A percentile compares a stretch with the other conserved stretches of the same genome.
These are phyloP conservation scores for Pseudocercospora ulei DNA, from an alignment of 2,329 filamentous ascomycete species.

Conservation along the genomic window DNA sequence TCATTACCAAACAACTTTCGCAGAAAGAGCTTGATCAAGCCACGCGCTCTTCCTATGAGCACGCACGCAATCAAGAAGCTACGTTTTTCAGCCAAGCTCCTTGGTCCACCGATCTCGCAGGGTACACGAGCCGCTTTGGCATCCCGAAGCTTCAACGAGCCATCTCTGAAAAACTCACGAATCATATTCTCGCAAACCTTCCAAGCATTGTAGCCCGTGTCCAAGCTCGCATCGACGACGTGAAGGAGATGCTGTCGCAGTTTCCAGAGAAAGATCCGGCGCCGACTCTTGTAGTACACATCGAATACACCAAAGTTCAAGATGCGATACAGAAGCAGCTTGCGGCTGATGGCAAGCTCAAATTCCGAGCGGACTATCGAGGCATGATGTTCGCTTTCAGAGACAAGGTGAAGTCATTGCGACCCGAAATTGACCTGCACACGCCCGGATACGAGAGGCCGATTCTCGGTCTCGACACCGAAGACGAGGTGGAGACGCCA, in stretches of 20 bases:
- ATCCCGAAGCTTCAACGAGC: conserved; percentile 43
- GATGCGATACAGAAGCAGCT: conserved; percentile 47
- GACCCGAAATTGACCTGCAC: conserved; percentile 26
- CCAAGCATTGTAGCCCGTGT: conserved; percentile 42
- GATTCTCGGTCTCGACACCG: conserved; percentile 15
- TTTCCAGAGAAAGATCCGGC: conserved; percentile 57
- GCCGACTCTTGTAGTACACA: conserved; percentile 55
- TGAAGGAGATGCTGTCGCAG: conserved; percentile 47
- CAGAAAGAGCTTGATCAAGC: conserved; percentile 43
- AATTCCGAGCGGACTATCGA: conserved; percentile 40
- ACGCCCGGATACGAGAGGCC: conserved; percentile 26
- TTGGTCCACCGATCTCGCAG: conserved; percentile 40
- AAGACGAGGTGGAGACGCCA: conserved; percentile 22
- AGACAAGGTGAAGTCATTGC: conserved; percentile 31
- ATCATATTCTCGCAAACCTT: conserved; percentile 37
- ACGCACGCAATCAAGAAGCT: conserved; percentile 44
- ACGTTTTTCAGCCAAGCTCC: conserved; percentile 43
- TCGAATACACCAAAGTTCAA: conserved; percentile 51
- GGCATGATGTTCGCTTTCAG: conserved; percentile 46
- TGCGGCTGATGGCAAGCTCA: conserved; percentile 41
- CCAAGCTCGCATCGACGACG: conserved; percentile 40
- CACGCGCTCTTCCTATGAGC: conserved; percentile 36
- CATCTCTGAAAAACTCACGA: conserved; percentile 43
- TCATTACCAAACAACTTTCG: conserved; percentile 58
- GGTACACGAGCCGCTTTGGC: conserved; percentile 44